Percentiles rank a stretch among this genome's conserved stretches.
Evolutionary conservation across 345 rosid species (phyloP).

Genomic region (Euphorbia tirucalli): DNA sequence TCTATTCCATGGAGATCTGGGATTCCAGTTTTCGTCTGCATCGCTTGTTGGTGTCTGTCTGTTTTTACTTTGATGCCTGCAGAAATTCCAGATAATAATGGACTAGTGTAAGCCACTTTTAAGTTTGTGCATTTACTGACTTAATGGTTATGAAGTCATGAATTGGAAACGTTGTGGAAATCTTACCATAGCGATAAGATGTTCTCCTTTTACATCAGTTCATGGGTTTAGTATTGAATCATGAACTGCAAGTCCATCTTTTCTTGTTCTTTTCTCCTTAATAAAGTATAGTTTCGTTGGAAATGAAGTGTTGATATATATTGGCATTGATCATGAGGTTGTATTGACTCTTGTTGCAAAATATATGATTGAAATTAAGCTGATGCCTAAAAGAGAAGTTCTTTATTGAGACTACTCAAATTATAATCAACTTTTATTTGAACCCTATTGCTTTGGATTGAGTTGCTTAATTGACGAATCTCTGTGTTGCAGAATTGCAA

Average conservation of each 20-base stretch:
- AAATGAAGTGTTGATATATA: neutral
- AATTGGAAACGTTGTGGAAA: conserved; percentile 3
- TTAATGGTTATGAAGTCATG: conserved; percentile 5
- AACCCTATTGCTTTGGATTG: conserved; percentile 11
- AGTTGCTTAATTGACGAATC: conserved; percentile 19
- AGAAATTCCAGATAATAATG: conserved; percentile 92
- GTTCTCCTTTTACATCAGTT: neutral
- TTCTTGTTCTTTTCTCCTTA: neutral
- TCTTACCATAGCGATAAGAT: neutral
- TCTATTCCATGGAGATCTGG: conserved; percentile 75
- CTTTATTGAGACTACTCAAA: neutral
- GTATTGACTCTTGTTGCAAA: neutral
- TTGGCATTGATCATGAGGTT: neutral
- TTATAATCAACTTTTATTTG: neutral
- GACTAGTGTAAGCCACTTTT: conserved; percentile 61
- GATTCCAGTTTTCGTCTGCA: conserved; percentile 69
- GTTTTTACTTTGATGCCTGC: conserved; percentile 93
- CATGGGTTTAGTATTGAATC: neutral
- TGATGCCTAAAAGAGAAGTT: neutral
- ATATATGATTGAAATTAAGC: neutral
- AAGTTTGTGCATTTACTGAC: conserved; percentile 4
- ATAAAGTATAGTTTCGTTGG: neutral
- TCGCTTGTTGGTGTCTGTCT: conserved; percentile 78
- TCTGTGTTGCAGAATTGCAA: conserved; percentile 51
- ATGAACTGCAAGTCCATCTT: neutral